phyloP scores from a whole-genome alignment of 2,329 filamentous ascomycete genomes.

The Eutypa lata region DNA sequence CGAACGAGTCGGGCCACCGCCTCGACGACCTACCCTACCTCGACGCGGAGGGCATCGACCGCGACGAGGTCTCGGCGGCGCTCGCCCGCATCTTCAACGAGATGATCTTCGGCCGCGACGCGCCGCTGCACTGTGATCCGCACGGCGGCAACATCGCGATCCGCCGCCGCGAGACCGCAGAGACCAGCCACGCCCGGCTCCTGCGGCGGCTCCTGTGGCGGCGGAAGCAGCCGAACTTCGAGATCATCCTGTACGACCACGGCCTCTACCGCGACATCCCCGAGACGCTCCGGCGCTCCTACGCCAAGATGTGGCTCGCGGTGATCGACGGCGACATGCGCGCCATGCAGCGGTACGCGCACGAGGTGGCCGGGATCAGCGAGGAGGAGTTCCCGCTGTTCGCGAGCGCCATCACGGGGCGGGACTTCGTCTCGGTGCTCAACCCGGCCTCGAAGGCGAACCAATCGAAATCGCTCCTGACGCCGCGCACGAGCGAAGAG shows the following conservation, averaged over 20 bases:
- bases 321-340: conserved; percentile 86
- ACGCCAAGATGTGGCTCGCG: conserved; percentile 96
- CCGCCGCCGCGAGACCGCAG: conserved; percentile 74
- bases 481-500: conserved; percentile 67
- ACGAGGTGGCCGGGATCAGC: conserved; percentile 82
- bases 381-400: conserved; percentile 94
- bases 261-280: conserved; percentile 94
- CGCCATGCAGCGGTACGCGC: conserved; percentile 83
- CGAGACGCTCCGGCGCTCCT: conserved; percentile 71
- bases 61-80: conserved; percentile 91
- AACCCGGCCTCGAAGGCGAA: too few relatives aligned
- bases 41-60: conserved; percentile 81
- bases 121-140: conserved; percentile 92
- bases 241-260: conserved; percentile 94
- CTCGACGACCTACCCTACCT: conserved; percentile 87
- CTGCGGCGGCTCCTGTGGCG: conserved; percentile 29
- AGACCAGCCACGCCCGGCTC: too few relatives aligned
- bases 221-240: conserved; percentile 71
- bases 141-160: conserved; percentile 96
- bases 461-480: conserved; percentile 49
- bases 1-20: conserved; percentile 80
- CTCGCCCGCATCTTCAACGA: conserved; percentile 95
- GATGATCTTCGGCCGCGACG: conserved; percentile 93
- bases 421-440: conserved; percentile 75
- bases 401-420: conserved; percentile 90